Base-by-base conservation (phyloP, 371 early-diverging fungal genomes). In the Haplosporangium sp. region DNA sequence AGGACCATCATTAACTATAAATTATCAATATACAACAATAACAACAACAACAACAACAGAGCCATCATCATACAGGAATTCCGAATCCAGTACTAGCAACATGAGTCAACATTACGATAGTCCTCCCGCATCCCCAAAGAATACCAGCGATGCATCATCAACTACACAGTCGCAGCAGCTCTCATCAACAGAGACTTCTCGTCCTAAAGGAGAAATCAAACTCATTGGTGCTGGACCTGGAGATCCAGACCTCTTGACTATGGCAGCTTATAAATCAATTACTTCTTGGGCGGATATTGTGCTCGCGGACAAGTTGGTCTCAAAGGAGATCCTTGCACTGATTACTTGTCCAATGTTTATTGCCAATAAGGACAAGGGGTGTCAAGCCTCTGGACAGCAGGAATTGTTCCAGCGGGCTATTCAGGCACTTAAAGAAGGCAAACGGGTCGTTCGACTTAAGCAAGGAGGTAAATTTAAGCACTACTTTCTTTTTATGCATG, bases 201-300 rank as follows among this genome's bases (percentile, higher is more conserved):
- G 17, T 13, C 35, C 35, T 9, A 7, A 11, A 11, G 74, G 86
- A 71, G 59, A 72, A 69, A 83, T 77, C 60, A 83, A 77, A 48
- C 77, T 95, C 50, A 84, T 85, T 7, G 98, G 98, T 11, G 93
- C 95, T 1, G 98, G 98, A 4, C 94, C 95, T 1, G 97, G 98
- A 27, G 89, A 93, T 66, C 94, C 96, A 0, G 90, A 90, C 15
- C 84, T 95, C 15, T 85, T 97, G 71, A 97, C 98, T 0, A 73
- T 93, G 70, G 88, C 89, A 1, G 97, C 96, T 4, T 86, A 89
- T 57, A 83, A 86, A 38, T 88, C 91, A 15, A 88, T 97, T 34
- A 76, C 84, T 37, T 72, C 85, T 13, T 79, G 85, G 39, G 96
- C 96, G 0, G 96, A 96, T 65, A 77, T 95, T 13, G 92, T 96